Conservation (phyloP, 495 filamentous ascomycete species). For the Tuber calosporum region DNA sequence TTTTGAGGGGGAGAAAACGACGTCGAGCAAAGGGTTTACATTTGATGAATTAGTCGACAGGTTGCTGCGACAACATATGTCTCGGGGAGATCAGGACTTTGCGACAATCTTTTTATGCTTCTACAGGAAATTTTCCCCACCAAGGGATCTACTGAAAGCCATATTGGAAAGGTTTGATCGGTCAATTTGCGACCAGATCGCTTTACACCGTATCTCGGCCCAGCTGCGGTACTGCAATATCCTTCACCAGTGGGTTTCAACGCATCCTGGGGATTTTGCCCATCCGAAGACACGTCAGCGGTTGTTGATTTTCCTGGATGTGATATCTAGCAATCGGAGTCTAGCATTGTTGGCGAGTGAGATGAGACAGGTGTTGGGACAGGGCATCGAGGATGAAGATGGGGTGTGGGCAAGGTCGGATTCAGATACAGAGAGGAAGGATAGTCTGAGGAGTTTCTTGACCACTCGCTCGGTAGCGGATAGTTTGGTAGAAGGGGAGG, state of each 20-base stretch:
- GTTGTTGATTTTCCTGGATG: conserved; percentile 63
- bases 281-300: conserved; percentile 63
- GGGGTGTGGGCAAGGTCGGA: conserved; percentile 67
- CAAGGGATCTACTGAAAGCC: conserved; percentile 62
- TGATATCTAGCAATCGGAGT: conserved; percentile 61
- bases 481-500: conserved; percentile 34
- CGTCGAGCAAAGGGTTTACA: conserved; percentile 55
- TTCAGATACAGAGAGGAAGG: conserved; percentile 48
- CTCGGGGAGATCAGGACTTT: conserved; percentile 80
- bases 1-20: conserved; percentile 37
- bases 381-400: conserved; percentile 72
- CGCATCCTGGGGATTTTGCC: conserved; percentile 88
- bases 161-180: conserved; percentile 68
- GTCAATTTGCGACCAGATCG: conserved; percentile 55
- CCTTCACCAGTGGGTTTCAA: conserved; percentile 81
- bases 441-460: conserved; percentile 42
- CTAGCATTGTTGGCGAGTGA: conserved; percentile 78
- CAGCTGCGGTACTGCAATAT: conserved; percentile 76
- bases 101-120: conserved; percentile 77
- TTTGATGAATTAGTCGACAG: conserved; percentile 89
- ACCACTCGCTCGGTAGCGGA: conserved; percentile 45
- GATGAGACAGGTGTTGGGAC: conserved; percentile 60
- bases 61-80: conserved; percentile 69
- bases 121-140: conserved; percentile 90
- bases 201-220: conserved; percentile 62